A percentile compares a stretch with the other conserved stretches of the same genome.
These are phyloP conservation scores for Moricandia arvensis DNA, from an alignment of 345 rosid genomes.

Conservation along the genomic window DNA sequence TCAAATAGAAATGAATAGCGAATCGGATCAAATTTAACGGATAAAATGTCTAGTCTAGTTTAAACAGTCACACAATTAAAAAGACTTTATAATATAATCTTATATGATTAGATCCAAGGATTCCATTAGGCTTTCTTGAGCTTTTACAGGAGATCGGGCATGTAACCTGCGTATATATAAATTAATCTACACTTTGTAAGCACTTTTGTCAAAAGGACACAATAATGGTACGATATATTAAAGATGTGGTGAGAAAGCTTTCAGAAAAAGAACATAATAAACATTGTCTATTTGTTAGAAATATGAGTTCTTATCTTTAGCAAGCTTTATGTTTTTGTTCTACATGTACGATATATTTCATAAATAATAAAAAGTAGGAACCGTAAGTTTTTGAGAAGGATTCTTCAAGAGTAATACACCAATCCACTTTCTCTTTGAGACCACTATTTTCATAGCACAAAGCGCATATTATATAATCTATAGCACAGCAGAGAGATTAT, in stretches of 20 bases:
- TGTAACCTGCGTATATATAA: not conserved
- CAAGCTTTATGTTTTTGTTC: not conserved
- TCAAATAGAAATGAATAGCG: too few relatives aligned
- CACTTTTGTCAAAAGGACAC: conserved; percentile 1
- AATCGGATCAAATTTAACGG: too few relatives aligned
- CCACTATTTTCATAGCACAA: not conserved
- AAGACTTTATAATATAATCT: not conserved
- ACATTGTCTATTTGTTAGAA: not conserved
- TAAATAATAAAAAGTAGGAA: not conserved
- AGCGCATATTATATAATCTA: too few relatives aligned
- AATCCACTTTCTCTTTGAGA: not conserved
- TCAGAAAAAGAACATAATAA: conserved; percentile 2
- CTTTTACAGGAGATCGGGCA: not conserved
- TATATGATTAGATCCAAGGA: not conserved
- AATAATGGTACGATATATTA: conserved; percentile 10
- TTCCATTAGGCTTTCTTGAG: not conserved
- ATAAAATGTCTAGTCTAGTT: too few relatives aligned
- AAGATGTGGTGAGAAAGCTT: conserved; percentile 27
- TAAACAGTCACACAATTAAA: not conserved
- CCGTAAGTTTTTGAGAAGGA: not conserved
- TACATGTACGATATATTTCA: not conserved
- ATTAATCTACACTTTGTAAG: not conserved
- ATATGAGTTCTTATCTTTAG: too few relatives aligned
- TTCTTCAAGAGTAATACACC: not conserved
- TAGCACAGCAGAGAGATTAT: too few relatives aligned